phyloP scores from a whole-genome alignment of 1,284 basidiomycete genomes.

The Marasmius fiardii region DNA sequence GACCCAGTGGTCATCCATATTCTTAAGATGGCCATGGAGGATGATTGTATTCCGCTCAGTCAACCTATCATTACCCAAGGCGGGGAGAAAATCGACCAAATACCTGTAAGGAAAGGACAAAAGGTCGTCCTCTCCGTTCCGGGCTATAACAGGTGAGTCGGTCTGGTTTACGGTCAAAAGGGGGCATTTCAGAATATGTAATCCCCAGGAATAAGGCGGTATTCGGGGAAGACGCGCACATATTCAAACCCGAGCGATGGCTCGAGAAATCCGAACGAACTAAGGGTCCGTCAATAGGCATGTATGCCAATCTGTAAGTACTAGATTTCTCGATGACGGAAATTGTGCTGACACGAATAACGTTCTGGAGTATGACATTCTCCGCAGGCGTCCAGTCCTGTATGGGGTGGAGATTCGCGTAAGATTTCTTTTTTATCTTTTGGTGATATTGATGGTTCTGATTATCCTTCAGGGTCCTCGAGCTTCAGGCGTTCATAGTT shows the following conservation, averaged over 20 bases:
- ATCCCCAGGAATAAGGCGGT: conserved; percentile 22
- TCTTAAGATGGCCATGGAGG: conserved; percentile 25
- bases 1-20: conserved; percentile 29
- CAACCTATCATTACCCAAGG: conserved; percentile 26
- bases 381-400: conserved; percentile 27
- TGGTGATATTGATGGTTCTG: neutral
- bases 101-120: conserved; percentile 35
- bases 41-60: conserved; percentile 38
- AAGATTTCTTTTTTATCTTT: neutral
- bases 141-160: conserved; percentile 27
- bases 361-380: conserved; percentile 19
- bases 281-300: conserved; percentile 22
- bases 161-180: neutral
- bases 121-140: conserved; percentile 25
- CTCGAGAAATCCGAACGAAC: conserved; percentile 17
- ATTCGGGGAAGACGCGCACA: conserved; percentile 29
- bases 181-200: neutral
- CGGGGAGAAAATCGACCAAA: conserved; percentile 29
- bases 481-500: conserved; percentile 12
- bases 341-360: neutral
- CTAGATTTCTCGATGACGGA: neutral
- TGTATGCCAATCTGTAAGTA: conserved; percentile 31
- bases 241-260: conserved; percentile 29
- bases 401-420: conserved; percentile 26
- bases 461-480: neutral